phyloP scores from a whole-genome alignment of 2,329 filamentous ascomycete genomes.

The Calonectria montana region DNA sequence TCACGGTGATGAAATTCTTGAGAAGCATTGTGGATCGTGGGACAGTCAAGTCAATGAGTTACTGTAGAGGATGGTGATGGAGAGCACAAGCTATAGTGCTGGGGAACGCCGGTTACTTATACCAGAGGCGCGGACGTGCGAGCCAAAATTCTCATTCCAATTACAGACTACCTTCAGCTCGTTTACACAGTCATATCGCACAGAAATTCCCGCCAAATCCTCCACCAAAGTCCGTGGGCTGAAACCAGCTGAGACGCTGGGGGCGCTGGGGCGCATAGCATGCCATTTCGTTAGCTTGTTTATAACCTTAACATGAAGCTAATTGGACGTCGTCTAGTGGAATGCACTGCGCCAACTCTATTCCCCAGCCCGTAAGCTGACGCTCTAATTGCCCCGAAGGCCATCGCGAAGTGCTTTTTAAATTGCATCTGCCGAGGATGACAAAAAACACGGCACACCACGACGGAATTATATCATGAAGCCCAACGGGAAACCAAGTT shows the following conservation, averaged over 20 bases:
- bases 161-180: not conserved
- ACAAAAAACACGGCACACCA: too few species aligned
- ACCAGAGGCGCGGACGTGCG: not conserved
- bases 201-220: not conserved
- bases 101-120: not conserved
- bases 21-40: slow-evolving; percentile 36
- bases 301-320: slow-evolving; percentile 6
- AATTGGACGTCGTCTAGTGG: not conserved
- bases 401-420: not conserved
- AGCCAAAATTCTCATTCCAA: not conserved
- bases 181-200: not conserved
- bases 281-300: not conserved
- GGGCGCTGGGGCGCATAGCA: not conserved
- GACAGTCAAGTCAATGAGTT: not conserved
- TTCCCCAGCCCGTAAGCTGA: not conserved
- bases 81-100: not conserved
- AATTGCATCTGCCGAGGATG: not conserved
- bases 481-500: too few species aligned
- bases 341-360: not conserved
- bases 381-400: not conserved
- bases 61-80: not conserved
- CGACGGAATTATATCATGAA: too few species aligned
- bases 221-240: not conserved
- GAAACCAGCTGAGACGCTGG: slow-evolving; percentile 1
- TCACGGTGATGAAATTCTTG: slow-evolving; percentile 30